Conservation (phyloP, 2,329 filamentous ascomycete species). For the Fusarium subglutinans region DNA sequence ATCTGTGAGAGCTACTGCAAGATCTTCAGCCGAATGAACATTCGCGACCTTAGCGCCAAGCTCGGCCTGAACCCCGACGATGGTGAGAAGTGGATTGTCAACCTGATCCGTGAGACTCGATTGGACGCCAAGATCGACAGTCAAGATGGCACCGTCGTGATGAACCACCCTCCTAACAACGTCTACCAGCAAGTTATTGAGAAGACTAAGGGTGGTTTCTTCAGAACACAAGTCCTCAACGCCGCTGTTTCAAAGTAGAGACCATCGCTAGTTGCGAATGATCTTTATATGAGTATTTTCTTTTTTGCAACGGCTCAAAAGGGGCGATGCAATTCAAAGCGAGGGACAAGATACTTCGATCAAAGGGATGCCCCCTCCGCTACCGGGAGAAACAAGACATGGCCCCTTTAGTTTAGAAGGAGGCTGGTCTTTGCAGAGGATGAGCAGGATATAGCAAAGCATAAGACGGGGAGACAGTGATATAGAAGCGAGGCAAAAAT, state of each 20-base stretch:
- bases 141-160: constrained; percentile 96
- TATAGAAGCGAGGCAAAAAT: constrained; percentile 32
- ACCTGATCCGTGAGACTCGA: constrained; percentile 95
- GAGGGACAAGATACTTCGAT: constrained; percentile 16
- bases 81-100: constrained; percentile 99
- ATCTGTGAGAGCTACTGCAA: constrained; percentile 99
- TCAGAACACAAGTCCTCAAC: constrained; percentile 93
- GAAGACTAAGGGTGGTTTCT: constrained; percentile 98
- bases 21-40: constrained; percentile 98
- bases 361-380: constrained; percentile 32
- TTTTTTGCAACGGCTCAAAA: constrained; percentile 36
- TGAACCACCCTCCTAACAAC: constrained; percentile 99
- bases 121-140: constrained; percentile 99
- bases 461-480: constrained; percentile 16
- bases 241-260: constrained; percentile 66
- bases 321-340: constrained; percentile 33
- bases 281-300: constrained; percentile 35
- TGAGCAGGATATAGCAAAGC: constrained; percentile 25
- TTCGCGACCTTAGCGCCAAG: constrained; percentile 92
- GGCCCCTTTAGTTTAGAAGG: constrained; percentile 4
- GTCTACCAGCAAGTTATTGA: constrained; percentile 99
- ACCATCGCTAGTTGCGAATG: constrained; percentile 1
- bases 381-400: constrained; percentile 14
- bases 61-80: constrained; percentile 93
- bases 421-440: constrained; percentile 4